phyloP scores from a whole-genome alignment of 805 yeast genomes.

The Cyberlindnera saturnus region DNA sequence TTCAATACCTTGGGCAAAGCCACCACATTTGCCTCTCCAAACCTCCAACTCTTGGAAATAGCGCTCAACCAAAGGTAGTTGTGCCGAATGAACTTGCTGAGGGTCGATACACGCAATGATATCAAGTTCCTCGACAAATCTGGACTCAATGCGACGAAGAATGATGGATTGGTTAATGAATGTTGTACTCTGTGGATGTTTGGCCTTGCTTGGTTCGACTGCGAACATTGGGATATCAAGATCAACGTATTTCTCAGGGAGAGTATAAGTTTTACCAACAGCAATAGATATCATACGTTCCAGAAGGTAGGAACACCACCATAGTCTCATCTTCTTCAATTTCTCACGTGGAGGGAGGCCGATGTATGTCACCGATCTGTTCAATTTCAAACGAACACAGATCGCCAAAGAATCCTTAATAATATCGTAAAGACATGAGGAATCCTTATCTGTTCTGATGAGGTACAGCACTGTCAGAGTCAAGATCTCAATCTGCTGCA shows the following conservation, averaged over 20 bases:
- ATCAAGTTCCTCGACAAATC: constrained; percentile 44
- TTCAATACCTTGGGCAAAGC: constrained; percentile 43
- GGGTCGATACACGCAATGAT: constrained; percentile 30
- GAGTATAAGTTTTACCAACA: constrained; percentile 50
- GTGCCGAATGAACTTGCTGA: constrained; percentile 22
- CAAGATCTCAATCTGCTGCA: constrained; percentile 47
- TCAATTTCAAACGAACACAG: constrained; percentile 32
- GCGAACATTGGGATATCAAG: constrained; percentile 44
- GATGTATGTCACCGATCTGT: constrained; percentile 31
- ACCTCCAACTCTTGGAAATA: constrained; percentile 49
- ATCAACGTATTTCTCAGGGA: constrained; percentile 47
- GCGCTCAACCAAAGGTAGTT: constrained; percentile 44
- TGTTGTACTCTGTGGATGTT: constrained; percentile 15
- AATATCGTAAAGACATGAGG: constrained; percentile 46
- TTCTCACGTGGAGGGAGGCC: constrained; percentile 21
- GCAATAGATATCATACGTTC: constrained; percentile 59
- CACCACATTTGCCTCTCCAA: constrained; percentile 52
- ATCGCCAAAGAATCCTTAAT: constrained; percentile 46
- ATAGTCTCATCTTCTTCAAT: constrained; percentile 44
- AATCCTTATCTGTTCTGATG: constrained; percentile 56
- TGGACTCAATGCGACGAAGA: constrained; percentile 53
- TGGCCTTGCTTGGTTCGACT: constrained; percentile 33
- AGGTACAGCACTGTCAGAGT: constrained; percentile 48
- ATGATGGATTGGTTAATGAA: constrained; percentile 54
- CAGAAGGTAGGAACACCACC: constrained; percentile 60